phyloP scores from a whole-genome alignment of 768 basidiomycete species.

The Kondoa subrosea region DNA sequence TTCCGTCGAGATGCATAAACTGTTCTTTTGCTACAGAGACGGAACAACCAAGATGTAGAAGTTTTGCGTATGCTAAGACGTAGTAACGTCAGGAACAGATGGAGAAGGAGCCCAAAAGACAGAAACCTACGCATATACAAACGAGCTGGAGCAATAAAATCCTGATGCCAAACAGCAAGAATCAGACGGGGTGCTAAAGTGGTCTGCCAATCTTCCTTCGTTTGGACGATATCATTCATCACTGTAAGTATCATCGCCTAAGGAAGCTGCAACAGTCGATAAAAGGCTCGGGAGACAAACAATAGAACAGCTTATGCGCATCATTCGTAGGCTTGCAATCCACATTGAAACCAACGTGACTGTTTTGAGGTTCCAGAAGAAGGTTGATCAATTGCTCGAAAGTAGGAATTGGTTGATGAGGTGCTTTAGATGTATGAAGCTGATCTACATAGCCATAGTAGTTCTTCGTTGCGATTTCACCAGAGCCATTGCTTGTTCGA shows the following conservation, averaged over 20 bases:
- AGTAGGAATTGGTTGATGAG: slow-evolving; percentile 31
- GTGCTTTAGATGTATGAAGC: slow-evolving; percentile 17
- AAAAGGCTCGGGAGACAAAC: not conserved
- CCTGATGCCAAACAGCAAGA: slow-evolving; percentile 34
- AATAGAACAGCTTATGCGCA: slow-evolving; percentile 29
- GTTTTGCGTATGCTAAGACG: slow-evolving; percentile 21
- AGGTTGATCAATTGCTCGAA: slow-evolving; percentile 32
- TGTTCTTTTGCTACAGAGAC: slow-evolving; percentile 28
- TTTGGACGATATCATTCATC: slow-evolving; percentile 31
- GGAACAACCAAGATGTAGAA: slow-evolving; percentile 33
- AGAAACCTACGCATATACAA: slow-evolving; percentile 24
- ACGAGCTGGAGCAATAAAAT: slow-evolving; percentile 31
- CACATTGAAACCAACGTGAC: slow-evolving; percentile 31
- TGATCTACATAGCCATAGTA: slow-evolving; percentile 30
- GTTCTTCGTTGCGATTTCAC: slow-evolving; percentile 22
- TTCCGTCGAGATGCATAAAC: slow-evolving; percentile 33
- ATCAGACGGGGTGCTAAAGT: slow-evolving; percentile 31
- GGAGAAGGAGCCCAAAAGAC: no score
- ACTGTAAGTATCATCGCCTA: slow-evolving; percentile 22
- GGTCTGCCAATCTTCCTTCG: slow-evolving; percentile 25
- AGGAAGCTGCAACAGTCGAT: no score
- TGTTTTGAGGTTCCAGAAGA: slow-evolving; percentile 33
- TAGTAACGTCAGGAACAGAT: not conserved
- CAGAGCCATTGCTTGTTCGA: slow-evolving; percentile 33
- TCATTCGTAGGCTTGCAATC: slow-evolving; percentile 34